Base-by-base conservation (phyloP, 1,139 yeast species). In the Debaryomycetaceae sp. region DNA sequence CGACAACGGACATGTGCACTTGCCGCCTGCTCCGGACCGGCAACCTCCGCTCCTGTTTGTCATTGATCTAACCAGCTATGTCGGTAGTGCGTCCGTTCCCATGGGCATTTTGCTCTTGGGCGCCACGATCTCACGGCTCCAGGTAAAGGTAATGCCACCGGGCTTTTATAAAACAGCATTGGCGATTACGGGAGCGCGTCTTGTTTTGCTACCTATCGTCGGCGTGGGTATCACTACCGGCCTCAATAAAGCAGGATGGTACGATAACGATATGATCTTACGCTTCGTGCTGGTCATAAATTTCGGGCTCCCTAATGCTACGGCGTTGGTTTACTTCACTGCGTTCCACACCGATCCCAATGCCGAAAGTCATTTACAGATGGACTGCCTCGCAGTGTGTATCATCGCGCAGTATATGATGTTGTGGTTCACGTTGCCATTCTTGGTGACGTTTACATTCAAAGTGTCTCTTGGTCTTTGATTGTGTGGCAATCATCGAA, bases 21-120 rank as follows among this genome's bases (percentile, higher is more conserved):
- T 59, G 4, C 77, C 68, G 2, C 48, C 66, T 32, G 96, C 96
- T 0, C 96, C 97, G 0, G 97, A 87, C 51, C 63, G 65, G 4
- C 66, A 66, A 36, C 96, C 96, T 0, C 85, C 94, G 1, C 60
- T 87, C 27, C 81, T 86, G 16, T 87, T 87, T 41, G 35, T 86
- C 8, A 78, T 87, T 70, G 95, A 87, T 47, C 73, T 76, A 37
- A 63, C 90, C 1, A 49, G 72, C 13, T 87, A 87, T 48, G 59
- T 87, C 3, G 95, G 95, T 2, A 75, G 75, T 2, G 95, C 95
- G 0, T 74, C 85, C 20, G 96, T 87, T 20, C 97, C 96, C 1
- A 58, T 83, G 36, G 96, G 96, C 2, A 62, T 87, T 34, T 49
- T 82, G 29, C 49, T 87, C 34, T 53, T 87, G 22, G 97, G 97